Conservation (phyloP, 83 land plant species). For the Picea abies region DNA sequence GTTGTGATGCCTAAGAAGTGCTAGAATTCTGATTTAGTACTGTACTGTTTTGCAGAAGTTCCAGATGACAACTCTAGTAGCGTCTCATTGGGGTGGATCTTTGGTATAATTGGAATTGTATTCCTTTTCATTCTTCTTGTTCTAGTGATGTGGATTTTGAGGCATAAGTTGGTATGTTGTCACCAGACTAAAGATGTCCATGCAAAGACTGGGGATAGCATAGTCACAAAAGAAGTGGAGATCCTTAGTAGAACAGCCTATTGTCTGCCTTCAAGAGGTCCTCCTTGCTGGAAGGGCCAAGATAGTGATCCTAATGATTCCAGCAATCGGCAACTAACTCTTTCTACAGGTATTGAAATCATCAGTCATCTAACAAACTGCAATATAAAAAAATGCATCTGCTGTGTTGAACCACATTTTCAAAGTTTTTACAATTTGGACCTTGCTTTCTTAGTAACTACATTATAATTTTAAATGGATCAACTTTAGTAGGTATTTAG, state of each 20-base stretch:
- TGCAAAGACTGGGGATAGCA: slow-evolving; percentile 36
- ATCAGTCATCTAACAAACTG: not conserved
- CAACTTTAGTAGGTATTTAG: not conserved
- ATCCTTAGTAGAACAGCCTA: slow-evolving; percentile 52
- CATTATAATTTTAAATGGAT: not conserved
- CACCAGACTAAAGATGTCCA: slow-evolving; percentile 14
- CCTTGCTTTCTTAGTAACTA: not conserved
- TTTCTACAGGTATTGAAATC: slow-evolving; percentile 43
- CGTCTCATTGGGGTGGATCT: slow-evolving; percentile 55
- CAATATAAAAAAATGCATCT: not conserved
- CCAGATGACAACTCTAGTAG: slow-evolving; percentile 26
- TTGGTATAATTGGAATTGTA: slow-evolving; percentile 45
- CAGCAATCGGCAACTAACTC: slow-evolving; percentile 30
- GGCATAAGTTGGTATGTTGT: slow-evolving; percentile 30
- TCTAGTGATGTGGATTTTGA: slow-evolving; percentile 35
- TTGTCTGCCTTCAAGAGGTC: slow-evolving; percentile 56
- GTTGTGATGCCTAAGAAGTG: not conserved
- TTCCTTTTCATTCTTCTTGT: slow-evolving; percentile 30
- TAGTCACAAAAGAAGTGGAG: slow-evolving; percentile 41
- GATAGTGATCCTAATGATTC: slow-evolving; percentile 21
- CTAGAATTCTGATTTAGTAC: not conserved
- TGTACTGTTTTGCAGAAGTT: slow-evolving; percentile 30
- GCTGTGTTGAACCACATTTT: not conserved
- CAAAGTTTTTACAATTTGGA: not conserved
- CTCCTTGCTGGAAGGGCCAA: slow-evolving; percentile 35